A percentile compares a stretch with the other conserved stretches of the same genome.
phyloP scores from a whole-genome alignment of 306 rosid species.

The Sindora glabra region DNA sequence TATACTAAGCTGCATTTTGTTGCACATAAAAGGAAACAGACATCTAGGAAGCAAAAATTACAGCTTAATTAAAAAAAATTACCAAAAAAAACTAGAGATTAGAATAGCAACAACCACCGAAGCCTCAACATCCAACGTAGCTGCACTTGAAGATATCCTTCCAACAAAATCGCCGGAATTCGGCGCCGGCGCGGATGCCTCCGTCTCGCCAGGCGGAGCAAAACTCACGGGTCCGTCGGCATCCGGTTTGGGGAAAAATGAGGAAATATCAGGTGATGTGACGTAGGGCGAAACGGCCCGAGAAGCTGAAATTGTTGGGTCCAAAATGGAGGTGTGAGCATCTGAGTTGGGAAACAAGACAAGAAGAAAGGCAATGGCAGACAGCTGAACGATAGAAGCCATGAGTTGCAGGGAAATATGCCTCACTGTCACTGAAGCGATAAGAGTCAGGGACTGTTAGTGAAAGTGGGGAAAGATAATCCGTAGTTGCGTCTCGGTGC shows the following conservation, averaged over 20 bases:
- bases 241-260: conserved; percentile 53
- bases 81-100: conserved; percentile 19
- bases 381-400: conserved; percentile 33
- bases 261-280: conserved; percentile 45
- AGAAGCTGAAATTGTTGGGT: conserved; percentile 50
- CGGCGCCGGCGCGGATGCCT: conserved; percentile 29
- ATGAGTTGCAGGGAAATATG: conserved; percentile 22
- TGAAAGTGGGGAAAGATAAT: background rate
- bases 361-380: conserved; percentile 8
- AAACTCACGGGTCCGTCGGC: conserved; percentile 19
- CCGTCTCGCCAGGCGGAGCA: conserved; percentile 14
- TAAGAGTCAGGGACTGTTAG: background rate
- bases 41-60: too few species aligned
- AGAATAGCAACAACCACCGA: conserved; percentile 14
- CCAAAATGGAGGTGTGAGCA: conserved; percentile 22
- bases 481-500: too few species aligned
- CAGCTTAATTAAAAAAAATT: background rate
- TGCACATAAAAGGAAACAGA: too few species aligned
- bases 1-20: too few species aligned
- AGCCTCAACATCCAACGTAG: conserved; percentile 15
- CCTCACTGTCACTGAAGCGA: background rate
- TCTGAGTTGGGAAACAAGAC: conserved; percentile 22
- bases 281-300: conserved; percentile 44
- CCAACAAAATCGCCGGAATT: conserved; percentile 57
- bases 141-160: conserved; percentile 33